A percentile compares a stretch with the other conserved stretches of the same genome.
These are phyloP conservation scores for Lepiota venenata DNA, from an alignment of 768 basidiomycete species.

Conservation along the genomic window DNA sequence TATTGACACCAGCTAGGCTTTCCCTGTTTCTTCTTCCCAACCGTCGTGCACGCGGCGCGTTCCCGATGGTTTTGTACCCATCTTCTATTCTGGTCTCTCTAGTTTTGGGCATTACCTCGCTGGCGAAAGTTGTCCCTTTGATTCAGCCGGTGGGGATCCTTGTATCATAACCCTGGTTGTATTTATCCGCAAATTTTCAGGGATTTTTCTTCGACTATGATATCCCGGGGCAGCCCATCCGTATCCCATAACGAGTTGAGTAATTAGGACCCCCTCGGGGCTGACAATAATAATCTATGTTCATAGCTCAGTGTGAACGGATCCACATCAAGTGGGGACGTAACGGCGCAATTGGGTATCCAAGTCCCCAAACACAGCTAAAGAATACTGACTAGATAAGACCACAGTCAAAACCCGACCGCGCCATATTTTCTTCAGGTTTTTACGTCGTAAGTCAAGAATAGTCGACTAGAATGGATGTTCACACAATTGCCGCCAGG, in stretches of 20 bases:
- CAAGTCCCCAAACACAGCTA: neutral
- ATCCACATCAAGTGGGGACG: constrained; percentile 35
- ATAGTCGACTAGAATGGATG: neutral
- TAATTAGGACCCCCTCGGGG: neutral
- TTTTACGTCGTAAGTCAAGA: constrained; percentile 38
- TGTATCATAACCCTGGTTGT: neutral
- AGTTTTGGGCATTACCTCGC: neutral
- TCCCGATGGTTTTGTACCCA: neutral
- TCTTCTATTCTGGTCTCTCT: neutral
- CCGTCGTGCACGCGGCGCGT: neutral
- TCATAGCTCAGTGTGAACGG: constrained; percentile 33
- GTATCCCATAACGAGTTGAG: constrained; percentile 31
- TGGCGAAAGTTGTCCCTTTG: constrained; percentile 22
- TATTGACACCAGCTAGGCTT: too few relatives aligned
- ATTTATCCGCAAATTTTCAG: constrained; percentile 15
- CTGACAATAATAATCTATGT: neutral
- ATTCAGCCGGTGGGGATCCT: constrained; percentile 20
- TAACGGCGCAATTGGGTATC: constrained; percentile 24
- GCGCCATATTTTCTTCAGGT: constrained; percentile 50
- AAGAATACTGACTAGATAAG: neutral
- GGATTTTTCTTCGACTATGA: constrained; percentile 36
- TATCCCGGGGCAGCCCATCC: constrained; percentile 21
- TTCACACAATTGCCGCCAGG: constrained; percentile 17
- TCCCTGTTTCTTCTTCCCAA: too few relatives aligned
- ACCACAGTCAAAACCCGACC: constrained; percentile 37